Evolutionary conservation across 164 flowering plant genomes (phyloP).

Genomic region (Aristolochia contorta): DNA sequence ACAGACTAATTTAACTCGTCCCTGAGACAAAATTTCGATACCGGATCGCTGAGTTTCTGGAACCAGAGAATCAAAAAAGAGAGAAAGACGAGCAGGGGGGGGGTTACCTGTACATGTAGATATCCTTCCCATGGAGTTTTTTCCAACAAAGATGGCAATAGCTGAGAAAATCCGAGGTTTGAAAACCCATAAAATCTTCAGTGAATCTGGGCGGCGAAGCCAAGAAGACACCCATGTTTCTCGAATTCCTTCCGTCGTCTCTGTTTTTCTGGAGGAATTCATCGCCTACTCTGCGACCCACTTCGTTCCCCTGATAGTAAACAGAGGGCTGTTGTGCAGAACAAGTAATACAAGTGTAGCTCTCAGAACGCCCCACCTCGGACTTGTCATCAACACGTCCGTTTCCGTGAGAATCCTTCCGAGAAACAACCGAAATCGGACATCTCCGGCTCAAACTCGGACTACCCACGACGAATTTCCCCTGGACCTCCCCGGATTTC

Average conservation of each 20-base stretch:
- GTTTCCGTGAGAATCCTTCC: slow-evolving; percentile 2
- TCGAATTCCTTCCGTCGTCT: background rate
- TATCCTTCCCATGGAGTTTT: slow-evolving; percentile 7
- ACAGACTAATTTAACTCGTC: background rate
- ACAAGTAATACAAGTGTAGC: slow-evolving; percentile 39
- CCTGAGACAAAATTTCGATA: background rate
- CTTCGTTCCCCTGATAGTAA: slow-evolving; percentile 5
- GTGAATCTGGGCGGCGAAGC: slow-evolving; percentile 5
- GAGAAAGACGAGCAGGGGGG: background rate
- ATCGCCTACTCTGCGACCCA: background rate
- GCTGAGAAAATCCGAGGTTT: slow-evolving; percentile 4
- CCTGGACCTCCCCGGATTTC: slow-evolving; percentile 23
- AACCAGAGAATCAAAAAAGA: background rate
- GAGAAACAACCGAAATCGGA: slow-evolving; percentile 29
- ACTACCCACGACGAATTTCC: slow-evolving; percentile 17
- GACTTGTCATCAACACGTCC: background rate
- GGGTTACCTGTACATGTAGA: slow-evolving; percentile 11
- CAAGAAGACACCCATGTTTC: background rate
- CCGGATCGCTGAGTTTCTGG: no score
- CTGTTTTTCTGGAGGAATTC: background rate
- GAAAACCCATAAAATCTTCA: background rate
- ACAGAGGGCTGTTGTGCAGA: slow-evolving; percentile 20
- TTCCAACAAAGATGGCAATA: slow-evolving; percentile 7
- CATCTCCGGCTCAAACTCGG: slow-evolving; percentile 19
- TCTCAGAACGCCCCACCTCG: slow-evolving; percentile 25